phyloP scores from a whole-genome alignment of 176 grass and related monocot species.

The Triticum urartu region DNA sequence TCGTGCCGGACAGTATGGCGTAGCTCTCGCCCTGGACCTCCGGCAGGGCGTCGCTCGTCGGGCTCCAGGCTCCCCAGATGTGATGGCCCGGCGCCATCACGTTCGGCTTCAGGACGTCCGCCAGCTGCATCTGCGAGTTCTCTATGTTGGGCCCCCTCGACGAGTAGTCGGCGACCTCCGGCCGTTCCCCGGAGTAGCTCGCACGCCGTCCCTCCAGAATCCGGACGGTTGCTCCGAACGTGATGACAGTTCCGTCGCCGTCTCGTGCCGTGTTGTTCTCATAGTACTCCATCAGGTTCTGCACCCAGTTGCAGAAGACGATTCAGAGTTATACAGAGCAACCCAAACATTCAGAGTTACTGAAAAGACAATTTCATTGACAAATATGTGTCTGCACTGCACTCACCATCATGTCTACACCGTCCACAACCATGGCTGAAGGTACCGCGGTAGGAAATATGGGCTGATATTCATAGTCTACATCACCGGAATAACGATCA shows the following conservation, averaged over 20 bases:
- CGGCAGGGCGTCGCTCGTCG: slow-evolving; percentile 36
- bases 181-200: slow-evolving; percentile 53
- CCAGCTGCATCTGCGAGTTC: slow-evolving; percentile 41
- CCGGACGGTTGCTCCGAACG: slow-evolving; percentile 50
- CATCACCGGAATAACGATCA: slow-evolving; percentile 23
- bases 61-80: slow-evolving; percentile 95
- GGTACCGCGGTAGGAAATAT: slow-evolving; percentile 45
- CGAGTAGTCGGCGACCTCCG: slow-evolving; percentile 64
- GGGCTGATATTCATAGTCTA: slow-evolving; percentile 39
- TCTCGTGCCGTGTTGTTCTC: slow-evolving; percentile 50
- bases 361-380: no score
- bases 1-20: slow-evolving; percentile 61
- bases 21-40: slow-evolving; percentile 52
- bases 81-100: slow-evolving; percentile 78
- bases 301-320: background rate
- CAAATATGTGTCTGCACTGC: background rate
- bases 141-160: slow-evolving; percentile 79
- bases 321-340: background rate
- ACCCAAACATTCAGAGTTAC: background rate
- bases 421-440: slow-evolving; percentile 49
- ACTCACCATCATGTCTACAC: slow-evolving; percentile 41
- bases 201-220: slow-evolving; percentile 72
- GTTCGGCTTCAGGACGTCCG: slow-evolving; percentile 88
- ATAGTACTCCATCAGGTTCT: slow-evolving; percentile 64
- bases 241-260: slow-evolving; percentile 18